Base-by-base conservation (phyloP, 2,329 filamentous ascomycete genomes). In the Simplicillium aogashimaense region DNA sequence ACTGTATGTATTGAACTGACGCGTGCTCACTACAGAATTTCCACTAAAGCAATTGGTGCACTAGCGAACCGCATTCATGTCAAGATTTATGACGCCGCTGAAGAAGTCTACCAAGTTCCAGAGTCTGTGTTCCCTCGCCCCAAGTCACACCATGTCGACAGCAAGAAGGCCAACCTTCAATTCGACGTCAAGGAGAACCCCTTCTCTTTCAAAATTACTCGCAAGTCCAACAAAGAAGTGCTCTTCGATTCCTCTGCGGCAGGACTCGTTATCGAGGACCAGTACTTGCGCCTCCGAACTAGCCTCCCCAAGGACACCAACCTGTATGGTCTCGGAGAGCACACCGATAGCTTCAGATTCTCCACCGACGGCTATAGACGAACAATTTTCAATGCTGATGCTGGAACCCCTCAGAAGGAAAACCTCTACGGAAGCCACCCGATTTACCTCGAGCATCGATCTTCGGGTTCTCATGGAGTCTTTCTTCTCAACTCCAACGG, bases 341-440 rank as follows among this genome's bases (percentile, higher is more conserved):
- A 86, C 54, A 78, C 73, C 2, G 83, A 86, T 49, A 66, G 75
- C 8, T 76, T 85, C 53, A 70, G 72, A 35, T 63, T 86, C 40
- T 76, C 76, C 43, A 81, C 74, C 1, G 76, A 70, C 25, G 71
- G 81, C 55, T 46, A 46, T 36, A 64, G 47, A 28, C 77, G 83
- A 31, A 85, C 82, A 0, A 54, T 87, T 6, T 86, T 81, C 76
- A 80, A 78, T 36, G 71, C 80, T 35, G 84, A 88, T 58, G 68
- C 78, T 45, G 59, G 61, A 6, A 65, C 80, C 50, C 70, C 72
- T 6, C 73, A 79, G 31, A 78, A 78, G 32, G 57, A 66, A 11
- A 89, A 89, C 50, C 66, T 88, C 7, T 92, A 92, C 50, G 84
- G 86, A 6, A 73, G 68, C 34, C 86, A 92, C 49, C 81, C 86